Base-by-base conservation (phyloP, 129 eudicot species). In the Glebionis coronaria region DNA sequence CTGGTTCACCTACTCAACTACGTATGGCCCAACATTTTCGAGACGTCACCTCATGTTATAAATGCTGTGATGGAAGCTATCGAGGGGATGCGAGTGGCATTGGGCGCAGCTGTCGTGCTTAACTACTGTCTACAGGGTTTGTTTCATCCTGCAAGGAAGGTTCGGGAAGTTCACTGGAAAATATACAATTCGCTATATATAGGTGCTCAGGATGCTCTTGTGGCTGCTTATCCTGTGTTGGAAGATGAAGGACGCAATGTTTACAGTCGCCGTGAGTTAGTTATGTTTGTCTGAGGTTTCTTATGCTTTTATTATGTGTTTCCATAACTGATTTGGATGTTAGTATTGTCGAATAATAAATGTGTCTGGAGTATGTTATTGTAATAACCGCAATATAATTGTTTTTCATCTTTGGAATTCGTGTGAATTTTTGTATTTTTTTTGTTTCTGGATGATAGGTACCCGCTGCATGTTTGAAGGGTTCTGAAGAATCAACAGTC, bases 141-240 rank as follows among this genome's bases (percentile, higher is more conserved):
- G 65, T 93, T 93, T 69, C 99, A 93, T 72, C 99, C 99, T 2
- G 98, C 97, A 1, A 84, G 98, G 83, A 93, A 93, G 79, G 98
- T 93, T 8, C 82, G 99, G 61, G 99, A 93, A 75, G 97, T 93
- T 28, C 86, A 93, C 82, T 93, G 97, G 99, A 93, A 89, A 54
- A 93, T 93, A 12, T 93, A 93, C 65, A 93, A 93, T 28, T 93
- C 99, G 0, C 85, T 93, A 5, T 93, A 93, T 40, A 93, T 89
- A 14, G 99, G 99, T 11, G 81, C 97, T 45, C 99, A 93, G 71
- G 99, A 93, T 76, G 90, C 97, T 5, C 90, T 93, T 19, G 99
- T 93, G 12, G 88, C 97, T 25, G 81, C 97, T 67, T 93, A 86
- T 72, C 99, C 99, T 0, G 71, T 79, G 55, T 80, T 93, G 51